Evolutionary conservation across 768 basidiomycete genomes (phyloP), one percentile per base, ranked within the genome.

Genomic region (Lactifluus pinguis): DNA sequence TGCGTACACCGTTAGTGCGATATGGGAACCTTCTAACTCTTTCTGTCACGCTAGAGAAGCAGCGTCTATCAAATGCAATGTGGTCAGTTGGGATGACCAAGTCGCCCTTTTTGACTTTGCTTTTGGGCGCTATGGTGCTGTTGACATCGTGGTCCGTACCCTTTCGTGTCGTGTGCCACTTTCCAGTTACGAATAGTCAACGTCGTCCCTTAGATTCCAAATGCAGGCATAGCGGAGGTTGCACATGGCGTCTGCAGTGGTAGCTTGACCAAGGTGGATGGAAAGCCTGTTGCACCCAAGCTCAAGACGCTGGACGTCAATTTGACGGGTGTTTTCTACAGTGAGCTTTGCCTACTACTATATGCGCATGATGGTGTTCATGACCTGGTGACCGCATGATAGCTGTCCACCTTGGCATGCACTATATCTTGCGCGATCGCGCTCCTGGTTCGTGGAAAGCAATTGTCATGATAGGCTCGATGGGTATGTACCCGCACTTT

Each of bases 391-490:
- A n/a, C 44, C 19, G 4, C 25, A 7, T 2, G n/a, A 3, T 60
- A 74, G 73, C 74, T 2, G 58, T 63, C 47, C 68, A 70, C 41
- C 67, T 75, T 25, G 73, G 66, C 3, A 64, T 73, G 47, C 68
- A 72, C 56, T 72, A 73, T 60, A 59, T 75, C 30, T 61, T 65
- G 39, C 52, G 54, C 9, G 62, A 67, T 21, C 57, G 65, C 30
- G 25, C 53, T 25, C 48, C 34, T 25, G 64, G 39, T 29, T 50
- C 59, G 4, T 62, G 67, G 48, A 74, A 72, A 53, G 65, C 71
- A 5, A 63, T 75, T 49, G 66, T 74, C 0, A 55, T 74, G 8
- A 66, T 74, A 1, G 73, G 74, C 29, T 74, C 72, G 8, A 67
- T 75, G 64, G 70, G 72, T 71, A 42, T 19, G 71, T 62, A n/a